Base-by-base conservation (phyloP, 2,329 filamentous ascomycete species). In the Pestalotiopsis sp. region DNA sequence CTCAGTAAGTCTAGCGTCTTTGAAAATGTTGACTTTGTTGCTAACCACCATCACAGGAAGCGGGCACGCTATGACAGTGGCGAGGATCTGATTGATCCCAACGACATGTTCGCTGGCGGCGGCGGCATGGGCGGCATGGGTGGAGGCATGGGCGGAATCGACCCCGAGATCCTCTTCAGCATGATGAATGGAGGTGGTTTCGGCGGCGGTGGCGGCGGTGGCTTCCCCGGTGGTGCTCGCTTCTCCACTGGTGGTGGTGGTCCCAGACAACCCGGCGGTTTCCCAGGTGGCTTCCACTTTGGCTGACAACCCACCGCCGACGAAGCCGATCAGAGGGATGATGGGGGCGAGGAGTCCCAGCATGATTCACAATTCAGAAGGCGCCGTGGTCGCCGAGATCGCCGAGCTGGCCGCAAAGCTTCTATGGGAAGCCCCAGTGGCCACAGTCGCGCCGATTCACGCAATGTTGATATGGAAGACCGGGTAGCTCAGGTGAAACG, bases 1-100 rank as follows among this genome's bases (percentile, higher is more conserved):
- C 94, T 84, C 91, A 97, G 91, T 94, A 92, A 82, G 92, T 52
- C 40, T 5, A 17, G 17, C 41, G 23, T 62, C 66, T 41, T 49
- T 4, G 45, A 27, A 31, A 41, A 25, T 58, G 56, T n/a, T 40
- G 14, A 23, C 23, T 23, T 45, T 27, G 66, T 68, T 36, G 64
- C 81, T 87, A 78, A 87, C 74, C 56, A 23, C 31, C 20, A 57
- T 56, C 59, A 62, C 70, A 94, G 92, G 81, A 98, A 97, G 85
- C 91, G 93, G 74, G 92, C 93, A 72, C 87, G 92, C 66, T 99
- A 97, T 78, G 95, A 99, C 78, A 96, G 92, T 73, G 96, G 96
- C 49, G 93, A 96, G 69, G 95, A 99, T 79, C 88, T 98, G 38
- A 87, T 96, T 68, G 95, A 98, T 78, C 93, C 93, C 3, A 87